Conservation (phyloP, 352 stramenopile genomes). For the Pythium monospermum region DNA sequence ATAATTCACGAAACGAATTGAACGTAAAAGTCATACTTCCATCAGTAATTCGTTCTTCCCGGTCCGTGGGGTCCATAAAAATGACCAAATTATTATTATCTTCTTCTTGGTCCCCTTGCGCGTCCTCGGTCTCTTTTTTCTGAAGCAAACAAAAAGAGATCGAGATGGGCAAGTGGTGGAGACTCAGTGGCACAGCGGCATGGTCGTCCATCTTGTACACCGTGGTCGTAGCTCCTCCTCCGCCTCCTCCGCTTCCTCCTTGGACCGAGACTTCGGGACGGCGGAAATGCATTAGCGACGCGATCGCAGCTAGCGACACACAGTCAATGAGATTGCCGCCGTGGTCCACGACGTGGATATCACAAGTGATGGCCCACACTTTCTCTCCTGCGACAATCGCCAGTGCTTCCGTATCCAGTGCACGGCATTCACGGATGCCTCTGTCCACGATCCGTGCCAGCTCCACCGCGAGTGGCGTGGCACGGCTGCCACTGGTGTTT, state of each 20-base stretch:
- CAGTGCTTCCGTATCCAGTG: conserved; percentile 93
- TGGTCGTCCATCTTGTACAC: conserved; percentile 87
- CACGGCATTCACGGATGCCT: conserved; percentile 86
- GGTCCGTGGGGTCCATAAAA: conserved; percentile 87
- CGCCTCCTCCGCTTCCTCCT: no score
- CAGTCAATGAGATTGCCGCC: conserved; percentile 91
- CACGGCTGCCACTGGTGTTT: conserved; percentile 35
- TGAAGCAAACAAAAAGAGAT: conserved; percentile 87
- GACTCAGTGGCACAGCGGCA: conserved; percentile 87
- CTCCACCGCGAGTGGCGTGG: conserved; percentile 50
- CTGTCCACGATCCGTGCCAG: conserved; percentile 90
- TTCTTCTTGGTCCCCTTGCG: conserved; percentile 19
- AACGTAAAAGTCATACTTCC: conserved; percentile 87
- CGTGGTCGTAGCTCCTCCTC: no score
- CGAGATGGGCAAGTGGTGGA: conserved; percentile 95
- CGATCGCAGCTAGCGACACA: conserved; percentile 90
- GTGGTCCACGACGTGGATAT: conserved; percentile 91
- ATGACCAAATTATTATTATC: conserved; percentile 46
- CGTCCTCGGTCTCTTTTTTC: conserved; percentile 24
- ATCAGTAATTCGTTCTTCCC: conserved; percentile 87
- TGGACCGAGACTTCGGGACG: conserved; percentile 84
- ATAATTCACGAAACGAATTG: conserved; percentile 90
- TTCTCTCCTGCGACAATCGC: conserved; percentile 91
- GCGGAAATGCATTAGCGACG: conserved; percentile 91
- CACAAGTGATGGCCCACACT: conserved; percentile 91